Evolutionary conservation across 2,329 filamentous ascomycete species (phyloP).

Genomic region (Endocalyx cinctus): DNA sequence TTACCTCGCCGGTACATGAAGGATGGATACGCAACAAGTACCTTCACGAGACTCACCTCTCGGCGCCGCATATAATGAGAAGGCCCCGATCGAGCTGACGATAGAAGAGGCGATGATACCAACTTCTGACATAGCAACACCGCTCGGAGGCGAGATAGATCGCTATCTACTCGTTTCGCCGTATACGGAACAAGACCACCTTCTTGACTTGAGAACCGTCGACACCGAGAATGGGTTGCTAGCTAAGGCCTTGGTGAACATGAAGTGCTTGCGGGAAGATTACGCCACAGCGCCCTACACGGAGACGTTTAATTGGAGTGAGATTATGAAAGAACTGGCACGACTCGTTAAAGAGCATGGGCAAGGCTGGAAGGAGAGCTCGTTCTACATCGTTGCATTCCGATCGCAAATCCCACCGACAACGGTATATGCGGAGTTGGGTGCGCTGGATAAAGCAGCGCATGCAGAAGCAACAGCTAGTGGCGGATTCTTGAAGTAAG

Average conservation of each 20-base stretch:
- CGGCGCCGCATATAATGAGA: background rate
- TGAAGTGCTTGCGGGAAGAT: slow-evolving; percentile 59
- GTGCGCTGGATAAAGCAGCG: slow-evolving; percentile 69
- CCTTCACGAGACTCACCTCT: background rate
- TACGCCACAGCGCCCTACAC: slow-evolving; percentile 74
- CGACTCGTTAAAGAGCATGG: slow-evolving; percentile 43
- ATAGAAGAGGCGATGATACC: too few species aligned
- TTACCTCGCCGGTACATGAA: background rate
- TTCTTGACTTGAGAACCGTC: slow-evolving; percentile 66
- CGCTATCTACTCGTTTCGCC: slow-evolving; percentile 64
- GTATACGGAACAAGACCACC: slow-evolving; percentile 66
- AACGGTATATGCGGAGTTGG: slow-evolving; percentile 64
- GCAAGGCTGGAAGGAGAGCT: slow-evolving; percentile 53
- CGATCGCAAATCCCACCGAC: slow-evolving; percentile 65
- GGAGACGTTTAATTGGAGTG: slow-evolving; percentile 71
- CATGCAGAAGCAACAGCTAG: slow-evolving; percentile 75
- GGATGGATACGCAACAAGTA: background rate
- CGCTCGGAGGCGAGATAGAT: background rate
- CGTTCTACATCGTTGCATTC: slow-evolving; percentile 84
- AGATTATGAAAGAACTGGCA: slow-evolving; percentile 56
- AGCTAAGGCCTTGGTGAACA: slow-evolving; percentile 62
- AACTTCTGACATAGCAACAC: background rate
- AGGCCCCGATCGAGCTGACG: background rate
- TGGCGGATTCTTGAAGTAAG: slow-evolving; percentile 76
- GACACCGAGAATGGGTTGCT: slow-evolving; percentile 63